Percentiles rank a stretch among this genome's conserved stretches.
phyloP scores from a whole-genome alignment of 169 alveolate species.

The Plasmodium chabaudi region DNA sequence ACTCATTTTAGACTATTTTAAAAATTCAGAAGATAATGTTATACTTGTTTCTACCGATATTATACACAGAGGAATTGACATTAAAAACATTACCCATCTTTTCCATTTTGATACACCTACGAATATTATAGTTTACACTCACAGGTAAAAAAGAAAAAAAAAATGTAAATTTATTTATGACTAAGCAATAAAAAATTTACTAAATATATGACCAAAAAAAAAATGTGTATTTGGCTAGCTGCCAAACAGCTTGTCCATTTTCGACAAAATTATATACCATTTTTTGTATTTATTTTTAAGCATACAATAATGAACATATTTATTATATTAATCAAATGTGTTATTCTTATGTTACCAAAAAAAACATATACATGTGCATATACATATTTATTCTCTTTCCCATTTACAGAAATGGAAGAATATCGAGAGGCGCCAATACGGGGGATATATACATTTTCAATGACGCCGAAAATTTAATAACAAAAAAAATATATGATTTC shows the following conservation, averaged over 20 bases:
- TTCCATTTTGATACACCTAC: constrained; percentile 94
- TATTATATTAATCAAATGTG: no score
- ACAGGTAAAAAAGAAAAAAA: constrained; percentile 45
- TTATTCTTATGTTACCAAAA: no score
- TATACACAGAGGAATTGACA: constrained; percentile 96
- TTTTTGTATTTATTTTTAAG: no score
- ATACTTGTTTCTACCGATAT: constrained; percentile 96
- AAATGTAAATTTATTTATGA: background rate
- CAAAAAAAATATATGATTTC: constrained; percentile 55
- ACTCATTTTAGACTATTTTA: constrained; percentile 87
- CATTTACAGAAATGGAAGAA: constrained; percentile 53
- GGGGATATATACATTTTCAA: constrained; percentile 66
- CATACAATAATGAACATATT: no score
- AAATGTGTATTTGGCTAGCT: no score
- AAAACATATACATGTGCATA: background rate
- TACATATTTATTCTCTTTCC: background rate
- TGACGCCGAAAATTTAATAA: constrained; percentile 32
- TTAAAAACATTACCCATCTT: constrained; percentile 92
- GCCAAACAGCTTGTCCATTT: no score
- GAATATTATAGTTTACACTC: constrained; percentile 89
- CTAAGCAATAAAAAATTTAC: background rate
- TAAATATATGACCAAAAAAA: no score
- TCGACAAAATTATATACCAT: no score
- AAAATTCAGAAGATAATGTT: constrained; percentile 87
- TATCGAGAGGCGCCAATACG: constrained; percentile 65